Base-by-base conservation (phyloP, 345 rosid genomes). In the Arabis alpina region DNA sequence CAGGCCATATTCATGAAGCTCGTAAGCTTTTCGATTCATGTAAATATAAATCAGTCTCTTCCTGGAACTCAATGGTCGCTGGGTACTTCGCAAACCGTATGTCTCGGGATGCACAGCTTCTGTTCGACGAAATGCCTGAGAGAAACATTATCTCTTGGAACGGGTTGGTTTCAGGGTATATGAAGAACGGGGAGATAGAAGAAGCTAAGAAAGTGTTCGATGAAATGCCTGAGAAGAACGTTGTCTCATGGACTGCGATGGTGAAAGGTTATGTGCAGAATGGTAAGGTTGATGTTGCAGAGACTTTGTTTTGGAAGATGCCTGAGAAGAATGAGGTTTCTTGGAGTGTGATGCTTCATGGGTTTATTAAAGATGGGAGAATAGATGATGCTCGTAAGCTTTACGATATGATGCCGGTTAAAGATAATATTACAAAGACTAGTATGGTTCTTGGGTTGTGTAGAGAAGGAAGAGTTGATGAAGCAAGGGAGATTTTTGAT, bases 271-370 rank as follows among this genome's bases (percentile, higher is more conserved):
- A 85, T 66, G 82, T 84, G 47, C 81, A 82, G 43, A 82, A 66
- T 50, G 86, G 90, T 55, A 81, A 79, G 82, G 66, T 82, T 5
- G 25, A 56, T 32, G 81, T 80, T 50, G 93, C 93, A 0, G 96
- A 85, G 66, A 49, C 52, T 3, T 72, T 89, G 56, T 89, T 89
- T 71, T 80, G 82, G 88, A 57, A 55, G 79, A 89, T 87, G 85
- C 96, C 93, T 12, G 85, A 82, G 76, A 86, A 63, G 81, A 87
- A 86, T 78, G 83, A 86, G 39, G 80, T 84, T 8, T 87, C 91
- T 32, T 87, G 93, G 93, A 89, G 86, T 24, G 93, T 85, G 75
- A 89, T 89, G 89, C 77, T 85, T 55, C 80, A 86, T 53, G 96
- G 96, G 40, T 73, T 89, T 74, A 73, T 84, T 60, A 83, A 77